Conservation (phyloP, 2,329 filamentous ascomycete genomes). For the Ascosphaera pollenicola region DNA sequence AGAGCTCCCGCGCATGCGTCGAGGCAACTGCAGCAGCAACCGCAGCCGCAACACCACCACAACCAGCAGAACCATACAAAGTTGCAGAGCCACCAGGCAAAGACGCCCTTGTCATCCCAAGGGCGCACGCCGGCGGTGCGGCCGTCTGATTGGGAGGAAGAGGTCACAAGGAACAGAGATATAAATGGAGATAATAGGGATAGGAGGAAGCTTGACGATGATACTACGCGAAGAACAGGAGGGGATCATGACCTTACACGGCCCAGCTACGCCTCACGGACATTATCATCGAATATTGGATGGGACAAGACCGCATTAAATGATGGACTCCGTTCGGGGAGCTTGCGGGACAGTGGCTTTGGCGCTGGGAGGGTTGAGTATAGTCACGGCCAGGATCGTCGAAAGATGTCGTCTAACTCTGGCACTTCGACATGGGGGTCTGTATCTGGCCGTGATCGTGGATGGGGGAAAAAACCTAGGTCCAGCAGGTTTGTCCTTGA, state of each 20-base stretch:
- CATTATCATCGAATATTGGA: no score
- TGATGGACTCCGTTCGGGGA: no score
- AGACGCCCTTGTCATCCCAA: not conserved
- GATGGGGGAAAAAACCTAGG: not conserved
- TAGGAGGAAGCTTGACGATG: not conserved
- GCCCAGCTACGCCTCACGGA: not conserved
- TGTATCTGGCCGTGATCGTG: not conserved
- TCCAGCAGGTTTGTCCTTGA: not conserved
- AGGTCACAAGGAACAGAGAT: not conserved
- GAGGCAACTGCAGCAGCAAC: not conserved
- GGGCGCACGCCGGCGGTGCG: not conserved
- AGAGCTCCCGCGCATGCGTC: not conserved
- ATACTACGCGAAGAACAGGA: not conserved
- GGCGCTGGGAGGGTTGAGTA: no score
- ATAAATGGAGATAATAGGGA: not conserved
- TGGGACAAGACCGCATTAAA: no score
- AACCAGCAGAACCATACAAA: no score
- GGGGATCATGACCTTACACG: not conserved
- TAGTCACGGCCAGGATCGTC: no score
- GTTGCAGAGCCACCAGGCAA: no score
- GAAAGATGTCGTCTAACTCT: no score
- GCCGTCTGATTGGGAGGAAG: not conserved
- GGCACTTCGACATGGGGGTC: no score
- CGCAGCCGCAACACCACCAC: not conserved
- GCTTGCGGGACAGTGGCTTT: no score